Conservation (phyloP, 2,329 filamentous ascomycete species). For the Sphaerulina musiva region DNA sequence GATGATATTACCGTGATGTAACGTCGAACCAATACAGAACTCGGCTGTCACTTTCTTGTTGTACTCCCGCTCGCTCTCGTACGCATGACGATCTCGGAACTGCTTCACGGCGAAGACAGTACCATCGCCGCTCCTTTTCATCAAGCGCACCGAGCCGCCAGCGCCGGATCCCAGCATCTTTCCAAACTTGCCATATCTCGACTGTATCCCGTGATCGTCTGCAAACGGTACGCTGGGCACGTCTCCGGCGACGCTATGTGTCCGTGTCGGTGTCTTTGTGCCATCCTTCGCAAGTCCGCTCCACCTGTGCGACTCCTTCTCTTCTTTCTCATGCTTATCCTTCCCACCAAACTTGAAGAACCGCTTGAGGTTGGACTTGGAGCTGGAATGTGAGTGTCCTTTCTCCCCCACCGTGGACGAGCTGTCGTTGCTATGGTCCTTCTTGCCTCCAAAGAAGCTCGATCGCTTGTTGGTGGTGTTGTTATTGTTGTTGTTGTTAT, state of each 20-base stretch:
- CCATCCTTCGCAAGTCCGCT: slow-evolving; percentile 24
- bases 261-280: slow-evolving; percentile 23
- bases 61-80: slow-evolving; percentile 92
- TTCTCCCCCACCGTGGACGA: slow-evolving; percentile 37
- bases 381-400: slow-evolving; percentile 45
- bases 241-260: slow-evolving; percentile 27
- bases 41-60: slow-evolving; percentile 97
- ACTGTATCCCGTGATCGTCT: slow-evolving; percentile 82
- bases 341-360: slow-evolving; percentile 72
- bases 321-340: slow-evolving; percentile 62
- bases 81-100: slow-evolving; percentile 83
- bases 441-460: slow-evolving; percentile 50
- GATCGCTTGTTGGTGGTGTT: slow-evolving; percentile 41
- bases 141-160: slow-evolving; percentile 84
- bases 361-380: slow-evolving; percentile 92
- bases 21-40: slow-evolving; percentile 93
- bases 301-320: slow-evolving; percentile 38
- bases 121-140: slow-evolving; percentile 88
- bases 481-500: slow-evolving; percentile 15
- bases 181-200: slow-evolving; percentile 93
- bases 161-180: slow-evolving; percentile 90
- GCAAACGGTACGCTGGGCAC: slow-evolving; percentile 67
- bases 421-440: slow-evolving; percentile 46
- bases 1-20: slow-evolving; percentile 97
- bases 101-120: slow-evolving; percentile 97